Conservation (phyloP, 148 eudicot species). For the Pharnaceum exiguum region DNA sequence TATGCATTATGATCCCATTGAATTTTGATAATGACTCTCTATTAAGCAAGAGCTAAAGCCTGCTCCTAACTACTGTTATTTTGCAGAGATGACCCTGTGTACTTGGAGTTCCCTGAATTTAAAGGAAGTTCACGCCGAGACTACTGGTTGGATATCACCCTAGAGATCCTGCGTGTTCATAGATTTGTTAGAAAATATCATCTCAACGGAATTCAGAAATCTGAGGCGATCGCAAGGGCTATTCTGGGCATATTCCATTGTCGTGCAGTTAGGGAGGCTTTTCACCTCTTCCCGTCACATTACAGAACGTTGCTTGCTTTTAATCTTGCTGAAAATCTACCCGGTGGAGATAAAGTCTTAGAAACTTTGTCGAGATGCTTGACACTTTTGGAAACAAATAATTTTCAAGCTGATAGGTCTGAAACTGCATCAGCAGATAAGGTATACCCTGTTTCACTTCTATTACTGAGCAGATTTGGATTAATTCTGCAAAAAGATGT, state of each 20-base stretch:
- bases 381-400: constrained; percentile 30
- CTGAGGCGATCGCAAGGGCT: constrained; percentile 79
- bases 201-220: constrained; percentile 52
- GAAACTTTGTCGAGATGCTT: constrained; percentile 60
- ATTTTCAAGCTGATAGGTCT: constrained; percentile 29
- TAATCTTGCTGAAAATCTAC: constrained; percentile 85
- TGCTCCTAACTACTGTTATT: background rate
- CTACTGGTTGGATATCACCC: constrained; percentile 77
- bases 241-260: constrained; percentile 63
- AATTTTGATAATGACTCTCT: constrained; percentile 5
- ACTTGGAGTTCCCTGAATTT: constrained; percentile 83
- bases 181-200: constrained; percentile 54
- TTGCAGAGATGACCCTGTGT: constrained; percentile 65
- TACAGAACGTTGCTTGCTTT: constrained; percentile 66
- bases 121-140: constrained; percentile 79
- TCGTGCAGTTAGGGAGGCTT: constrained; percentile 78
- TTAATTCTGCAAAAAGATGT: constrained; percentile 29
- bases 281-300: constrained; percentile 47
- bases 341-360: constrained; percentile 68
- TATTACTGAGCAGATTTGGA: constrained; percentile 45
- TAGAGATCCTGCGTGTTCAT: constrained; percentile 66
- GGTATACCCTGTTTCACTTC: constrained; percentile 41
- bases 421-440: constrained; percentile 25
- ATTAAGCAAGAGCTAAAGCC: background rate
- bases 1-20: constrained; percentile 33